Evolutionary conservation across 345 rosid genomes (phyloP), one percentile per base, ranked within the genome.

Genomic region (Punica granatum): DNA sequence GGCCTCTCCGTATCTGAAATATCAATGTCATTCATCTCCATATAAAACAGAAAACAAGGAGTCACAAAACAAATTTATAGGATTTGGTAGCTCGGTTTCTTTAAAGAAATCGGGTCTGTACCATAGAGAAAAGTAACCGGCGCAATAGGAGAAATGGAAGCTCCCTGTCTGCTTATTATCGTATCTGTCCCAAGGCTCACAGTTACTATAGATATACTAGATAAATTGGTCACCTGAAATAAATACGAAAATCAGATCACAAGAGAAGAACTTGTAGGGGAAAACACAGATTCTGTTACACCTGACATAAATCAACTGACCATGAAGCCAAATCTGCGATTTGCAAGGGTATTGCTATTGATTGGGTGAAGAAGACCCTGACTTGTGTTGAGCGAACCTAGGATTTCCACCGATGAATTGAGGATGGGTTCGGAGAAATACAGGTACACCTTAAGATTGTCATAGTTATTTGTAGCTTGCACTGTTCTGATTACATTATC

Each of bases 81-180:
- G 13, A 54, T 28, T 0, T 56, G 23, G 51, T 30, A 67, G 16
- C 43, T 35, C 64, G 15, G 61, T 74, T 42, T 61, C 59, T 16
- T 35, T 21, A 7, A 42, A 19, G 11, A 69, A 14, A 51, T 37
- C 6, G 6, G 11, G 64, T 12, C 48, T 59, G 69, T 75, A 90
- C 98, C 97, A 42, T 82, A 93, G 49, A 93, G 96, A 75, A 93
- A 90, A 79, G 96, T 84, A 49, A 79, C 76, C 7, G 97, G 94
- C 65, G 89, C 84, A 73, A 79, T 74, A 36, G 90, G 90, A 79
- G 92, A 85, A 78, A 88, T 82, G 11, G 83, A 76, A 60, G 90
- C 90, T 69, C 92, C 92, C 10, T 82, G 76, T 77, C 90, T 85
- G 74, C 96, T 93, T 76, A 85, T 75, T 68, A 85, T 81, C 37